Base-by-base conservation (phyloP, 768 basidiomycete genomes). In the Tricholoma furcatifolium region DNA sequence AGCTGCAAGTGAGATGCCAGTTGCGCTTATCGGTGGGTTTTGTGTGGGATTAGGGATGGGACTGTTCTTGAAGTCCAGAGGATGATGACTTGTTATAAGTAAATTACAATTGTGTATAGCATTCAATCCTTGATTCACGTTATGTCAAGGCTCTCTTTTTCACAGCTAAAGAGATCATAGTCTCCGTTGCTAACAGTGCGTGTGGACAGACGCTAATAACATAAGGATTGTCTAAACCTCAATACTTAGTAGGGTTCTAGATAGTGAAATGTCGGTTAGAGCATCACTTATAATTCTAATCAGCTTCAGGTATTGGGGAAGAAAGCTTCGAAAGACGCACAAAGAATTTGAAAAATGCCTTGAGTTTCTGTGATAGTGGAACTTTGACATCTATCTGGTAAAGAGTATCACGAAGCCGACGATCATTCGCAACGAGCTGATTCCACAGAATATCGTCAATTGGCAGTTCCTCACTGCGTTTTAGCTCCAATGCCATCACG, bases 11-110 rank as follows among this genome's bases (percentile, higher is more conserved):
- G 69, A 71, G 40, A 52, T 45, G 15, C 56, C 63, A 47, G 51
- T 66, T 30, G 73, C 72, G 3, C 50, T 75, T 31, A 43, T 74
- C 11, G 65, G 74, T 24, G 74, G 74, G 10, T 72, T 77, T 45
- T 70, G 67, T 56, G 48, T 73, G n/a, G 73, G 75, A 9, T 31
- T 77, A 11, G 73, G 74, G 4, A 56, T 73, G 4, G 70, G 74
- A n/a, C 20, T 65, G 24, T 47, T 62, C 20, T 56, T 62, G 34
- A 53, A 51, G 40, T 54, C 49, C 17, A 43, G 23, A 6, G 20
- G 43, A 30, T 4, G 41, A 14, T 53, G 21, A 34, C 31, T 27
- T 27, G 27, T 27, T 27, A 27, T 7, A 27, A 3, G 27, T 27
- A 7, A 27, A 27, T 27, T 27, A 7, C 27, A 27, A 27, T 27